Conservation (phyloP, 2,329 filamentous ascomycete species). For the Epichloe gansuensis region DNA sequence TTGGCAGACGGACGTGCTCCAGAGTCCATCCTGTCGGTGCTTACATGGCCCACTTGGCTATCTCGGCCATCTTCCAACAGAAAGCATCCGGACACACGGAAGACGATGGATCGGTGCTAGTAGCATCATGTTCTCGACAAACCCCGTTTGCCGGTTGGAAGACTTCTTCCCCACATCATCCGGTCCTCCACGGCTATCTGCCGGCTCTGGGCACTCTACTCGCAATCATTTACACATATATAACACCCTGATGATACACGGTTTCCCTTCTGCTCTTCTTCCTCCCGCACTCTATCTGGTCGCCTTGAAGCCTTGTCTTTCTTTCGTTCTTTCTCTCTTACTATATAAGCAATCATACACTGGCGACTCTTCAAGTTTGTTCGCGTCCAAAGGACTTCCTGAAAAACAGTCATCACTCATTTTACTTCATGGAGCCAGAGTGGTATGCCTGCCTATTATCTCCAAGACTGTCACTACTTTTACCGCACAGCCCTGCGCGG, state of each 20-base stretch:
- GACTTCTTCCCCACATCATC: background rate
- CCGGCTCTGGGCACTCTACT: background rate
- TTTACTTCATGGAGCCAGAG: too few species aligned
- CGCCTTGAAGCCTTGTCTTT: background rate
- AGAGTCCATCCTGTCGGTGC: slow-evolving; percentile 9
- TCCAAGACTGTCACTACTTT: slow-evolving; percentile 87
- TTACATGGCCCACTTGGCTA: slow-evolving; percentile 6
- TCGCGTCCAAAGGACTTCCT: too few species aligned
- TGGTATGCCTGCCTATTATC: slow-evolving; percentile 70
- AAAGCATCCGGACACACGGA: background rate
- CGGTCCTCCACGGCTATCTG: background rate
- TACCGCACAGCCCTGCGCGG: slow-evolving; percentile 82
- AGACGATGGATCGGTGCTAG: background rate
- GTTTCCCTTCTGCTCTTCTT: background rate
- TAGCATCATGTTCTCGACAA: background rate
- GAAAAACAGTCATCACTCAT: too few species aligned
- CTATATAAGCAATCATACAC: background rate
- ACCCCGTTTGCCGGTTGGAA: background rate
- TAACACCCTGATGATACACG: background rate
- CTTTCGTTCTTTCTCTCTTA: background rate
- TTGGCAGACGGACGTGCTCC: background rate
- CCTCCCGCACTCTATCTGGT: background rate
- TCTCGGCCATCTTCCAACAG: background rate
- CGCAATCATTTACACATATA: background rate
- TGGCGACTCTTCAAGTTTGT: too few species aligned